Evolutionary conservation across 306 rosid genomes (phyloP), one percentile per base, ranked within the genome.

Genomic region (Sphenostylis stenocarpa): DNA sequence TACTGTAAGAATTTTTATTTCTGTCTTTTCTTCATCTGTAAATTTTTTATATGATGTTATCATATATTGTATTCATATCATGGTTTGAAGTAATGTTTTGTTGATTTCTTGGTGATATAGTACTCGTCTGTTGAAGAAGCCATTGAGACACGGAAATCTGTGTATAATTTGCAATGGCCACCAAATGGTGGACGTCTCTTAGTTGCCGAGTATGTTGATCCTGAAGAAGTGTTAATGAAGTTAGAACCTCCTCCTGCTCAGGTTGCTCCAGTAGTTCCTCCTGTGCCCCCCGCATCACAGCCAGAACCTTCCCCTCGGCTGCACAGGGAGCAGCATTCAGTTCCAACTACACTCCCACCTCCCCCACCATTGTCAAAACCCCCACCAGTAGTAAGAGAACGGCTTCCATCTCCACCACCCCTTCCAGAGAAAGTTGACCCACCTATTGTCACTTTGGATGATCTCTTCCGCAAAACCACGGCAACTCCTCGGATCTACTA

Each of bases 131-230:
- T 83, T 3, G 96, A 96, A 78, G 90, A 96, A 83, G 98, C 99
- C 48, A 74, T 80, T 21, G 91, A 93, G 86, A 96, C 99, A 1
- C 87, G 99, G 20, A 89, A 88, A 86, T 91, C 96, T 51, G 96
- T 96, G 75, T 93, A 88, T 84, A 96, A 96, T 81, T 84, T 96
- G 36, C 99, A 89, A 64, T 96, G 99, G 99, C 99, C 99, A 38
- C 90, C 94, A 62, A 93, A 96, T 36, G 99, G 99, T 8, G 98
- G 99, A 44, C 94, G 98, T 26, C 92, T 83, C 49, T 87, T 96
- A 5, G 75, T 77, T 64, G 99, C 97, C 0, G 99, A 96, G 73
- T 93, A 79, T 87, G 97, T 90, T 76, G 97, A 96, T 67, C 88
- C 96, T 33, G 90, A 88, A 81, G 99, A 96, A 80, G 98, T 96